These are phyloP conservation scores for Naumovozyma baii DNA, from an alignment of 805 yeast genomes.

Conservation along the genomic window DNA sequence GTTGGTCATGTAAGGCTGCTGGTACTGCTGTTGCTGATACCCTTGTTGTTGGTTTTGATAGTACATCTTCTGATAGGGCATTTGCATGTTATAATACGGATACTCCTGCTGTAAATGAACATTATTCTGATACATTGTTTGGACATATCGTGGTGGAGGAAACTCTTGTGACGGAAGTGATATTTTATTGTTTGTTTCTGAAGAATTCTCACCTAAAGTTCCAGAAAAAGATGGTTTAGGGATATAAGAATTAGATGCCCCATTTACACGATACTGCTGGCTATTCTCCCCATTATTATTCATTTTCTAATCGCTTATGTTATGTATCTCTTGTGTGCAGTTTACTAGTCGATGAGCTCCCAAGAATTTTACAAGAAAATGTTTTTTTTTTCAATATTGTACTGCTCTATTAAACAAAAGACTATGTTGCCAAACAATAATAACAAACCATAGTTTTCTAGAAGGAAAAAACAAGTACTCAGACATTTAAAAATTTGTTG, in stretches of 20 bases:
- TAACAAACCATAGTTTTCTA: no score
- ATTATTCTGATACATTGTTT: neutral
- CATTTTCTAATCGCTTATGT: no score
- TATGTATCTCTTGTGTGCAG: no score
- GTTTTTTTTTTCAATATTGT: no score
- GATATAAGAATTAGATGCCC: neutral
- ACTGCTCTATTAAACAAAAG: no score
- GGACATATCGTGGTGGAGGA: no score
- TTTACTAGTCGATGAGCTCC: no score
- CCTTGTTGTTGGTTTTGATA: constrained; percentile 3
- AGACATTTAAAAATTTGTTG: no score
- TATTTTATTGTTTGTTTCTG: neutral
- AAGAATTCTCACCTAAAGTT: constrained; percentile 5
- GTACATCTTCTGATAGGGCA: neutral
- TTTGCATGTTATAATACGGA: neutral
- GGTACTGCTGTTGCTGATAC: constrained; percentile 1
- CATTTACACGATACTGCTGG: neutral
- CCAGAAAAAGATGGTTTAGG: constrained; percentile 26
- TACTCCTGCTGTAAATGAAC: neutral
- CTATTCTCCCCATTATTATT: neutral
- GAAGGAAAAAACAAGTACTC: no score
- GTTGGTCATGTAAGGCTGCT: neutral
- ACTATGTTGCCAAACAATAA: no score
- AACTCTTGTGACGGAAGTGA: no score
- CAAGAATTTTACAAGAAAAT: no score